Conservation (phyloP, 352 stramenopile species). For the Pythium graminicola region DNA sequence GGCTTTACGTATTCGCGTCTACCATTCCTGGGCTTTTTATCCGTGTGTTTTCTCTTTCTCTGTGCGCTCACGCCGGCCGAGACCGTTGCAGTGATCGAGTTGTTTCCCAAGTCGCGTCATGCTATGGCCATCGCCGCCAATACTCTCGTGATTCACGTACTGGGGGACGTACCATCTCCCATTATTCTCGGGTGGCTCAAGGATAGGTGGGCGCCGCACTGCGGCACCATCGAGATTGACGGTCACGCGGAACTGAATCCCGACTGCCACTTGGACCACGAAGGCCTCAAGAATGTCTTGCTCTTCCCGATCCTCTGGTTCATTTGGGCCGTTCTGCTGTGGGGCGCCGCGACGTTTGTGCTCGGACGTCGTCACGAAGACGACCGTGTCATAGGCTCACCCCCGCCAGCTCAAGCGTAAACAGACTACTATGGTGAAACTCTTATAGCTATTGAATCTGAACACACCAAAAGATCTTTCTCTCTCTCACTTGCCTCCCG, state of each 20-base stretch:
- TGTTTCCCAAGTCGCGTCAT: slow-evolving; percentile 81
- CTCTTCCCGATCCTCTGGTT: slow-evolving; percentile 75
- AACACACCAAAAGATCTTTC: not conserved
- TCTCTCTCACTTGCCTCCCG: not conserved
- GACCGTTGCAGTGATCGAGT: slow-evolving; percentile 85
- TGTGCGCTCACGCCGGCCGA: slow-evolving; percentile 70
- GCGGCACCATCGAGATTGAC: slow-evolving; percentile 63
- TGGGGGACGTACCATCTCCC: slow-evolving; percentile 93
- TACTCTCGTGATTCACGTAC: slow-evolving; percentile 87
- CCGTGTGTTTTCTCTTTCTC: slow-evolving; percentile 64
- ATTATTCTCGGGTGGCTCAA: slow-evolving; percentile 91
- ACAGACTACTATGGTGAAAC: not conserved
- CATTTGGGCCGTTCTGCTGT: slow-evolving; percentile 60
- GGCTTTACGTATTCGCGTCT: slow-evolving; percentile 39
- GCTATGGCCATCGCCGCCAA: slow-evolving; percentile 89
- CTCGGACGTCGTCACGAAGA: slow-evolving; percentile 18
- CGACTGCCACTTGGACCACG: slow-evolving; percentile 47
- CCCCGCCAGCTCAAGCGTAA: not conserved
- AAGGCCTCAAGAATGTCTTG: slow-evolving; percentile 60
- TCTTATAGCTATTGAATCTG: not conserved
- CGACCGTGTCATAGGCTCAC: not conserved
- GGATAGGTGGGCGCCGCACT: slow-evolving; percentile 88
- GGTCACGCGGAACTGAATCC: slow-evolving; percentile 56
- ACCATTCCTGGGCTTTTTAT: slow-evolving; percentile 66
- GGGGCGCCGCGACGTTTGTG: slow-evolving; percentile 41